phyloP scores from a whole-genome alignment of 2,329 filamentous ascomycete genomes.

The Colletotrichum endophyticum region DNA sequence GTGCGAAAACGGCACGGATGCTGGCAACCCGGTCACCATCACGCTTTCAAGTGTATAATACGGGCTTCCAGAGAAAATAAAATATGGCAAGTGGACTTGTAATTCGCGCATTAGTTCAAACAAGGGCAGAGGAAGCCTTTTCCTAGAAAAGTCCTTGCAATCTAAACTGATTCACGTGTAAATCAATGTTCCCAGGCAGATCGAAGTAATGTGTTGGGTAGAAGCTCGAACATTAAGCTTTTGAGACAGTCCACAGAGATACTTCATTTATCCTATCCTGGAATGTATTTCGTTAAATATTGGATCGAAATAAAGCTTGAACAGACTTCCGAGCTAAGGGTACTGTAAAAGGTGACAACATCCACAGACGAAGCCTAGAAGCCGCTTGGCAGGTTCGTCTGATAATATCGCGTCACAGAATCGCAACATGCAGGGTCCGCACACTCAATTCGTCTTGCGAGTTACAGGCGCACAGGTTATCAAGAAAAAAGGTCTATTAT shows the following conservation, averaged over 20 bases:
- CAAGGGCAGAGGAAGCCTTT: not conserved
- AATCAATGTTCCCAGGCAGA: not conserved
- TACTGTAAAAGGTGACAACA: not conserved
- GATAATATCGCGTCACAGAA: not conserved
- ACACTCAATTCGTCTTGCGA: too few species aligned
- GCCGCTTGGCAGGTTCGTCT: not conserved
- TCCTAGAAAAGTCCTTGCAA: accelerated
- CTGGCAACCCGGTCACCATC: not conserved
- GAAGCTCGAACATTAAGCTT: not conserved
- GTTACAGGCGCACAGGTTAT: not conserved
- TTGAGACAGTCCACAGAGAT: not conserved
- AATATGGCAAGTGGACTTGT: not conserved
- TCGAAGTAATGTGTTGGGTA: not conserved
- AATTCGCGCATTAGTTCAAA: accelerated
- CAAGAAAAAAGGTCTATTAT: not conserved
- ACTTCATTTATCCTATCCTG: not conserved
- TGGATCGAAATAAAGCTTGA: not conserved
- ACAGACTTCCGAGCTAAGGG: not conserved
- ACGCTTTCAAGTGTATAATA: not conserved
- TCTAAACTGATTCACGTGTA: accelerated
- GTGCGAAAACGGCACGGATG: not conserved
- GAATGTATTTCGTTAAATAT: not conserved
- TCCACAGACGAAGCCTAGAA: not conserved
- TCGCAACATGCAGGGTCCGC: not conserved
- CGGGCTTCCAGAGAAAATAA: not conserved